Percentiles rank a stretch among this genome's conserved stretches.
These are phyloP conservation scores for Rhizopogon sp. DNA, from an alignment of 768 basidiomycete species.

Conservation along the genomic window DNA sequence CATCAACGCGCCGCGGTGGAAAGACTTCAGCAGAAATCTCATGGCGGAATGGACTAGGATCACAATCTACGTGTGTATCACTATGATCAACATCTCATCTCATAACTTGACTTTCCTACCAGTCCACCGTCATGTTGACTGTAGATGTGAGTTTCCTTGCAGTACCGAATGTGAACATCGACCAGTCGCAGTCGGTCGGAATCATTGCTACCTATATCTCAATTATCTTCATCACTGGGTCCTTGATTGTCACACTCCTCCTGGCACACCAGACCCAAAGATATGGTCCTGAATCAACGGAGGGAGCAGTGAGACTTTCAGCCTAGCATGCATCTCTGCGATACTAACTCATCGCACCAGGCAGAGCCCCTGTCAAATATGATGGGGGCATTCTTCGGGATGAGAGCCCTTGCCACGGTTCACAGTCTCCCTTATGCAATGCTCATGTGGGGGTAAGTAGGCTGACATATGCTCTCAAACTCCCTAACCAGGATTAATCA, in stretches of 20 bases:
- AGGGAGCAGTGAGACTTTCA: slow-evolving; percentile 22
- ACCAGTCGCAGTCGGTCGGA: slow-evolving; percentile 8
- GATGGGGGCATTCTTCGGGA: slow-evolving; percentile 10
- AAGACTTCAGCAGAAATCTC: slow-evolving; percentile 34
- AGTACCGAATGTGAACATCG: slow-evolving; percentile 35
- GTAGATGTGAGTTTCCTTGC: slow-evolving; percentile 51
- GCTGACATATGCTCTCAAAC: background rate
- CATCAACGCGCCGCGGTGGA: slow-evolving; percentile 33
- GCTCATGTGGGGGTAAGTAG: slow-evolving; percentile 24
- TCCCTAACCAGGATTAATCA: too few relatives aligned
- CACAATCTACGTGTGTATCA: slow-evolving; percentile 37
- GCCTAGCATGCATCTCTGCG: background rate
- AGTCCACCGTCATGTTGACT: slow-evolving; percentile 48
- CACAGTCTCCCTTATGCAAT: slow-evolving; percentile 29
- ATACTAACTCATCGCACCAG: slow-evolving; percentile 7
- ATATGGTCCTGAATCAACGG: slow-evolving; percentile 14
- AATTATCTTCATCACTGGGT: slow-evolving; percentile 26
- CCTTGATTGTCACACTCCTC: slow-evolving; percentile 29
- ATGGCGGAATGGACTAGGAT: slow-evolving; percentile 44
- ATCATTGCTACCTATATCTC: slow-evolving; percentile 34
- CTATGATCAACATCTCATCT: background rate
- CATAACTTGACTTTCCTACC: background rate
- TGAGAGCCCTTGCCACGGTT: slow-evolving; percentile 24
- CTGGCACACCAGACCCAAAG: slow-evolving; percentile 33
- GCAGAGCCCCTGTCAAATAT: slow-evolving; percentile 15